Evolutionary conservation across 768 basidiomycete species (phyloP), one percentile per base, ranked within the genome.

Genomic region (Phaffia australis): DNA sequence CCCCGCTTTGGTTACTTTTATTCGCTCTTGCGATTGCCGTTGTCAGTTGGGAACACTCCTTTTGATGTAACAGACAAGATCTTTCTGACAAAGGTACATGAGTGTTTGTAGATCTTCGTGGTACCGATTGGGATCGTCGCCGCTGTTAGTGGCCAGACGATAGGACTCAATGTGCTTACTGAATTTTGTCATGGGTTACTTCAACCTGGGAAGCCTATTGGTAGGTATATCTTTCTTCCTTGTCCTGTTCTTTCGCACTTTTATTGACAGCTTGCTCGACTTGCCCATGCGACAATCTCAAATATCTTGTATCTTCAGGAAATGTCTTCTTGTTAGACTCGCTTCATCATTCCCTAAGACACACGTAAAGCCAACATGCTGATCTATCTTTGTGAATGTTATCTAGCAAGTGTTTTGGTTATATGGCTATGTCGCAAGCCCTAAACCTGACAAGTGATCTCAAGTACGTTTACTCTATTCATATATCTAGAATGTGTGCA

Each of bases 131-230:
- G 76, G 0, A 73, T 76, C 60, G 75, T 77, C 42, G 65, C 74
- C 0, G 77, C 77, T 25, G 73, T 75, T 57, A 72, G 71, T 27
- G 76, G 76, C 63, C 76, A 76, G 9, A 74, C 73, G 1, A 75
- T 76, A 29, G 77, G 77, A 0, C 65, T 77, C 71, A 77, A 77
- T 59, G 77, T 77, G n/a, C 49, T 77, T 49, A 77, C 76, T 1
- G 77, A 77, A 58, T 76, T 76, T 15, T 61, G 56, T 9, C 29
- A 71, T 1, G 75, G 75, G 1, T 73, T 68, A 35, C 65, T 76
- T 21, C 70, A 71, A 54, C 74, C 74, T 1, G 74, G 74, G 0
- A 55, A n/a, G 15, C 65, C 64, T 4, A 47, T 65, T 8, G 35
- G 35, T 42, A 5, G 11, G 35, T 42, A 5, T 42, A 11, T 42